Conservation (phyloP, 345 rosid species). For the Tarenaya hassleriana region DNA sequence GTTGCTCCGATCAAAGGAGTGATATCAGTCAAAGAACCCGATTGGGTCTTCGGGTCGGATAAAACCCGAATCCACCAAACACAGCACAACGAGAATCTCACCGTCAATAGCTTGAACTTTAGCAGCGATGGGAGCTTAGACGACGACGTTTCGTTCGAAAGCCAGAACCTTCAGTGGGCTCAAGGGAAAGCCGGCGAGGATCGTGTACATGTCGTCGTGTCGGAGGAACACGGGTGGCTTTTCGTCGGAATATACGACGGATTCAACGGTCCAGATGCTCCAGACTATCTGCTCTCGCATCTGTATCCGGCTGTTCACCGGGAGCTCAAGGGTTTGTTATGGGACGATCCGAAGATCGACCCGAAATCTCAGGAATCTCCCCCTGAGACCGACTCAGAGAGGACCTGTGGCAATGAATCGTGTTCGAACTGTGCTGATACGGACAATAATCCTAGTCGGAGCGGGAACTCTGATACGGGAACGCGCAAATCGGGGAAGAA, state of each 20-base stretch:
- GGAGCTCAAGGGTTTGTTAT: slow-evolving; percentile 81
- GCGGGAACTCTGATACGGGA: slow-evolving; percentile 18
- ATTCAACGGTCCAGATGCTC: slow-evolving; percentile 97
- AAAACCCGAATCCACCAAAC: slow-evolving; percentile 30
- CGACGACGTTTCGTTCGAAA: slow-evolving; percentile 58
- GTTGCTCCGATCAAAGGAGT: slow-evolving; percentile 60
- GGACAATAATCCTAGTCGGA: slow-evolving; percentile 21
- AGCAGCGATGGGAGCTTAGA: slow-evolving; percentile 73
- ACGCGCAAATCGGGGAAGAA: slow-evolving; percentile 34
- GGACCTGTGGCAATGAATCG: slow-evolving; percentile 13
- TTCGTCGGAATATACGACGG: slow-evolving; percentile 98
- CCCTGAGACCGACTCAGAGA: not conserved
- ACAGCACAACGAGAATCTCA: slow-evolving; percentile 48
- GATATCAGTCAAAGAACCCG: slow-evolving; percentile 48
- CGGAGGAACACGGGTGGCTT: slow-evolving; percentile 92
- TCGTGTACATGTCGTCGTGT: slow-evolving; percentile 96
- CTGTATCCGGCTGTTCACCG: slow-evolving; percentile 63
- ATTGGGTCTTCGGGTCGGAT: slow-evolving; percentile 59
- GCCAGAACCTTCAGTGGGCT: slow-evolving; percentile 95
- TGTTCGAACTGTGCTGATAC: slow-evolving; percentile 33
- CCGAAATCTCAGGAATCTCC: slow-evolving; percentile 20
- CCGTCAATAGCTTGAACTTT: slow-evolving; percentile 42
- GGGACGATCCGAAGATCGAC: slow-evolving; percentile 62
- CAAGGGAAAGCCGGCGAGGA: slow-evolving; percentile 99
- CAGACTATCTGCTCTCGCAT: slow-evolving; percentile 71